Evolutionary conservation across 495 filamentous ascomycete genomes (phyloP), one percentile per base, ranked within the genome.

Genomic region (Xylaria sp.): DNA sequence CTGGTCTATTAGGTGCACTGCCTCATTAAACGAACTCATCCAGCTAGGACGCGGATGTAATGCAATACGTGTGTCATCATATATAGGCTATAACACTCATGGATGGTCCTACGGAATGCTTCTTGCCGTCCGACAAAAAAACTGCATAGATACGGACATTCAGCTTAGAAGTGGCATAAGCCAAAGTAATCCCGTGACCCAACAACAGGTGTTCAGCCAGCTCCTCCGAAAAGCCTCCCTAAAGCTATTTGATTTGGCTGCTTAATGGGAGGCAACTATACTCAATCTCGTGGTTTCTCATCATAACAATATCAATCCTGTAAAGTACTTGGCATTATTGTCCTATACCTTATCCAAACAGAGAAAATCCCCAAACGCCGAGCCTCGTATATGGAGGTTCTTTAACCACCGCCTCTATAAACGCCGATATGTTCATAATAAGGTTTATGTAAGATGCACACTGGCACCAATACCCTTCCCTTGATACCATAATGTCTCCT

Each of bases 391-490:
- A 12, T 15, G 9, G 59, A 62, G 59, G 35, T 26, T 29, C 31
- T 55, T 69, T 29, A 53, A 19, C 19, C 44, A 55, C 37, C 41
- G 12, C n/a, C 46, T n/a, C 29, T 46, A 67, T 11, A 52, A 68
- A 72, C 63, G 63, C 53, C 40, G 43, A 31, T 62, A 52, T 19
- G 11, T 44, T 35, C 57, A 44, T 19, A 43, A 59, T 21, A 33
- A 50, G 26, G 8, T 31, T 52, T 44, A 72, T 31, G 70, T 72
- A 19, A 72, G 48, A 72, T 86, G 87, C 15, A 97, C 86, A 69
- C 86, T 88, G 0, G 93, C 92, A 26, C 90, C 91, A 79, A 97
- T 94, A 0, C 90, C 90, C 75, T 85, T 87, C 26, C 92, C 92
- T 70, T 84, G 74, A 80, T 91, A 94, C 86, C 89, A 88, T 46